A percentile compares a stretch with the other conserved stretches of the same genome.
Evolutionary conservation across 176 grass and related monocot species (phyloP).

Genomic region (Bonia amplexicaulis): DNA sequence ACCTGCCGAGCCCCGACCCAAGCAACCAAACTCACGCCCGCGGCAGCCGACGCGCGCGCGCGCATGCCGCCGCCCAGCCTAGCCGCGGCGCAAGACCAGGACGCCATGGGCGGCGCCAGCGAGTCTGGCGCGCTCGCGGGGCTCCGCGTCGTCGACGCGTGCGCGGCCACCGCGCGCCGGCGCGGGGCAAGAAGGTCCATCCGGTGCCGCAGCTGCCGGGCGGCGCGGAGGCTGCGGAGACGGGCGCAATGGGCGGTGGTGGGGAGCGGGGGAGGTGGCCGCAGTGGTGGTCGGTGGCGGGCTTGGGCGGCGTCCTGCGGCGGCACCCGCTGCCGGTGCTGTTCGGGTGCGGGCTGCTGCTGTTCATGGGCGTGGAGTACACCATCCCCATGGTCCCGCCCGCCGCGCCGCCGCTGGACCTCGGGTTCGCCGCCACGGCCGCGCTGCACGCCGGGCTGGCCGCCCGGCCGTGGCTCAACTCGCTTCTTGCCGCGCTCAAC

Average conservation of each 20-base stretch:
- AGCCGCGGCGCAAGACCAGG: background rate
- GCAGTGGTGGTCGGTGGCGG: slow-evolving; percentile 32
- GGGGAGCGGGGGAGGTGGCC: background rate
- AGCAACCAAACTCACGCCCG: background rate
- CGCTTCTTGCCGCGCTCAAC: slow-evolving; percentile 81
- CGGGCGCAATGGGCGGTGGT: background rate
- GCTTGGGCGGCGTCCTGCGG: background rate
- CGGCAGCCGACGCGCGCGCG: background rate
- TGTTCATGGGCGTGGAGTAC: slow-evolving; percentile 96
- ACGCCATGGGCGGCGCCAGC: background rate
- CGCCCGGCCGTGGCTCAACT: slow-evolving; percentile 57
- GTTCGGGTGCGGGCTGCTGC: slow-evolving; percentile 50
- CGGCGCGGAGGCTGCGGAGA: background rate
- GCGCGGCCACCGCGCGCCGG: background rate
- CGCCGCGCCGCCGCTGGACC: slow-evolving; percentile 61
- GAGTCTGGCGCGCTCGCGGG: background rate
- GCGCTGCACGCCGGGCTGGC: slow-evolving; percentile 53
- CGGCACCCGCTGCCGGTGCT: slow-evolving; percentile 54
- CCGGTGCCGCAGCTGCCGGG: background rate
- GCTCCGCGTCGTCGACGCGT: background rate
- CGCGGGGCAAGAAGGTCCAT: slow-evolving; percentile 20
- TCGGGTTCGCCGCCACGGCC: slow-evolving; percentile 59
- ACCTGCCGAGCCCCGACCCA: background rate
- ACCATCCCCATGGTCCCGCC: slow-evolving; percentile 72
- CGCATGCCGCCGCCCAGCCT: slow-evolving; percentile 51